Percentiles rank a stretch among this genome's conserved stretches.
phyloP scores from a whole-genome alignment of 1,139 yeast species.

The Magnusiomyces fungicola region DNA sequence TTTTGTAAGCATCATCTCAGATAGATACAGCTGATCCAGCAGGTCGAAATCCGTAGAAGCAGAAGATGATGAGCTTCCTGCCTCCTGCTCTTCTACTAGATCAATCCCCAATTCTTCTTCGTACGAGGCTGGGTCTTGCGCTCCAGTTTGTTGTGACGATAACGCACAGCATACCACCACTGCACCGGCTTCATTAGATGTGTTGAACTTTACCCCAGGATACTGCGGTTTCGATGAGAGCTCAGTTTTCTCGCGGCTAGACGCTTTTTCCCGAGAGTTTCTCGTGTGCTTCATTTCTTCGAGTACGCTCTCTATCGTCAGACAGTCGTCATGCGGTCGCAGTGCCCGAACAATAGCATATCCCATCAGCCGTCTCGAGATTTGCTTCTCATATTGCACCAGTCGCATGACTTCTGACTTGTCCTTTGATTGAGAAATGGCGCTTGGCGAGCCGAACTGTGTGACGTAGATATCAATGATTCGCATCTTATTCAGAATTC shows the following conservation, averaged over 20 bases:
- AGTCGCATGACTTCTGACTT: not conserved
- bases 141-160: not conserved
- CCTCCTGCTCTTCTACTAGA: not conserved
- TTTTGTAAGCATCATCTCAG: not conserved
- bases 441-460: not conserved
- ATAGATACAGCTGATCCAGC: not conserved
- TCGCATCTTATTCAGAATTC: no score
- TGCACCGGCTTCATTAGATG: constrained; percentile 3
- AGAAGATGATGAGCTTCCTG: not conserved
- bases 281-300: not conserved
- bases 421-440: not conserved
- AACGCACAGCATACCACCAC: not conserved
- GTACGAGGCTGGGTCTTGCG: not conserved
- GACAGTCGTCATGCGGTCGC: no score
- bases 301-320: not conserved
- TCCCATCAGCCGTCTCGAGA: not conserved
- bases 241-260: not conserved
- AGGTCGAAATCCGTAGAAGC: constrained; percentile 1
- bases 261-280: not conserved
- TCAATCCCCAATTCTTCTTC: constrained; percentile 1
- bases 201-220: not conserved
- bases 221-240: not conserved
- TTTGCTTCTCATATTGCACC: not conserved
- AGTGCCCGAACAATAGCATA: not conserved
- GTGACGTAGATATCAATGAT: not conserved